These are phyloP conservation scores for Aspergillus fructus DNA, from an alignment of 2,329 filamentous ascomycete genomes.

Conservation along the genomic window DNA sequence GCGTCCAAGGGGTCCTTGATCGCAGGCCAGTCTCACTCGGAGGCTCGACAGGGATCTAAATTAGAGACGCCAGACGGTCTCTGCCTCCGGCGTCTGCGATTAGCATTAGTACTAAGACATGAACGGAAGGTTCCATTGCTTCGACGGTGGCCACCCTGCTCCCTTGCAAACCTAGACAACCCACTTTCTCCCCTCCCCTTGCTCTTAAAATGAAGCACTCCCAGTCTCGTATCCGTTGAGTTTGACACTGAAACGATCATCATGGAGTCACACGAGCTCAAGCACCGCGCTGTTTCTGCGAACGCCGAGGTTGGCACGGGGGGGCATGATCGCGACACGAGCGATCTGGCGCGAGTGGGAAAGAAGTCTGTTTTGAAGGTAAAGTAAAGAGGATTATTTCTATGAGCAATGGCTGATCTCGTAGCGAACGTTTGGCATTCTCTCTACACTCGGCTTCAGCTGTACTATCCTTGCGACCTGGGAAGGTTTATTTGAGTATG, in stretches of 20 bases:
- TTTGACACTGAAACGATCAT: not conserved
- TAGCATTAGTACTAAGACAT: not conserved
- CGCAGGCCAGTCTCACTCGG: too few species aligned
- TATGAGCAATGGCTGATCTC: not conserved
- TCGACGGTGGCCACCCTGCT: not conserved
- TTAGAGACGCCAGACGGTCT: too few species aligned
- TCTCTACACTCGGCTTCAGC: not conserved
- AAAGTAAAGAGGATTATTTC: too few species aligned
- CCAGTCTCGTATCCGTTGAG: not conserved
- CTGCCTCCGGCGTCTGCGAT: too few species aligned
- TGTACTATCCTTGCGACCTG: not conserved
- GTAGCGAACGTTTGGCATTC: not conserved
- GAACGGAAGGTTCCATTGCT: not conserved
- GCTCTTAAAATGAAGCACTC: not conserved
- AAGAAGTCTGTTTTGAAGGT: not conserved
- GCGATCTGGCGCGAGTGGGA: not conserved
- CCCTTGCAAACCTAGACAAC: not conserved
- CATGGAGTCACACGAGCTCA: not conserved
- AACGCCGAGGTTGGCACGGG: not conserved
- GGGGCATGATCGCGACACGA: not conserved
- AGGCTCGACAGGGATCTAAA: not conserved
- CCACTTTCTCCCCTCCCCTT: not conserved
- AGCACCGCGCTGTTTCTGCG: not conserved
- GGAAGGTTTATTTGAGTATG: not conserved
- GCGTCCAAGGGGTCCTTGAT: too few species aligned